phyloP scores from a whole-genome alignment of 2,329 filamentous ascomycete species.

The Exophiala oligosperma region DNA sequence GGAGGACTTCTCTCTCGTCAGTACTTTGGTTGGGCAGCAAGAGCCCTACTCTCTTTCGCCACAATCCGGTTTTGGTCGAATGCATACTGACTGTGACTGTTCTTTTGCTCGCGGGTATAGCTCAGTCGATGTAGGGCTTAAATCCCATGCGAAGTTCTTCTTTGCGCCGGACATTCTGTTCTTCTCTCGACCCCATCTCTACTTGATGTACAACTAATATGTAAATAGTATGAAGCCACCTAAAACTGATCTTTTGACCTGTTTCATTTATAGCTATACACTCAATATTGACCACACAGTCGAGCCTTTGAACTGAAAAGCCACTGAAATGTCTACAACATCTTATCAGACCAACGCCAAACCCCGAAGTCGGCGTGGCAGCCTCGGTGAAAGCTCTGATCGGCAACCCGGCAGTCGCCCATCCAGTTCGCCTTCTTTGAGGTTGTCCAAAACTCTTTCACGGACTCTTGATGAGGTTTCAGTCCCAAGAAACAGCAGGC shows the following conservation, averaged over 20 bases:
- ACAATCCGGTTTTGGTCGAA: background rate
- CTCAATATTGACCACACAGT: background rate
- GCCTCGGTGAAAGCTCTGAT: conserved; percentile 17
- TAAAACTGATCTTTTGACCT: background rate
- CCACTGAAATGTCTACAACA: conserved; percentile 18
- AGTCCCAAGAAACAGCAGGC: conserved; percentile 19
- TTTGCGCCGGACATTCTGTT: background rate
- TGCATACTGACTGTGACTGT: background rate
- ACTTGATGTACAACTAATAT: background rate
- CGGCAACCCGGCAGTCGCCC: conserved; percentile 20
- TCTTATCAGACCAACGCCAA: conserved; percentile 24
- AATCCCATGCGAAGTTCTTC: background rate
- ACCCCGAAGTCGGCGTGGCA: conserved; percentile 20
- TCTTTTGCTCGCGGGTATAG: background rate
- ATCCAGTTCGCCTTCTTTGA: conserved; percentile 23
- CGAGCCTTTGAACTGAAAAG: background rate
- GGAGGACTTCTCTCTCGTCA: background rate
- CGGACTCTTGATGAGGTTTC: conserved; percentile 23
- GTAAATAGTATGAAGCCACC: background rate
- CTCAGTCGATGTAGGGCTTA: background rate
- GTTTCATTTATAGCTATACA: background rate
- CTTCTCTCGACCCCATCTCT: background rate
- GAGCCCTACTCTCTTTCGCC: background rate
- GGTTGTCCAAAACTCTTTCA: conserved; percentile 24
- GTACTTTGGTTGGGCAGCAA: conserved; percentile 17